Base-by-base conservation (phyloP, 257 asterid species). In the Capsicum pubescens region DNA sequence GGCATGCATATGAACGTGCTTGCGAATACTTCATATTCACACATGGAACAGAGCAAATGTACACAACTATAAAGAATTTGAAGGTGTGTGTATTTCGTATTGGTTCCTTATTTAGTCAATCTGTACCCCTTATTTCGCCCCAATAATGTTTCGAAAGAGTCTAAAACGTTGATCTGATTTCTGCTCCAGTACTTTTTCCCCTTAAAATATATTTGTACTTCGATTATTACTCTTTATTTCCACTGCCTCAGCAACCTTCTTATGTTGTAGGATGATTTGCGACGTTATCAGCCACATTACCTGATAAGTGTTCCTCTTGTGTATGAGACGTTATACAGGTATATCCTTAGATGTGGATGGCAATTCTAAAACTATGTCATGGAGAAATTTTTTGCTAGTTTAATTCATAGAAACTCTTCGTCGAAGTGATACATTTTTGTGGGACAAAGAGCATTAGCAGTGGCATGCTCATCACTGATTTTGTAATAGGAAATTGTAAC, bases 1-100 rank as follows among this genome's bases (percentile, higher is more conserved):
- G 98, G 98, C 99, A 95, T 92, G 99, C 95, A 71, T 95, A 95
- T 83, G 99, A 95, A 85, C 97, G 99, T 78, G 97, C 95, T 48
- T 81, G 89, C 7, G 99, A 95, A 86, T 95, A 95, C 88, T 95
- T 94, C 91, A 92, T 88, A 91, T 93, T 95, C 82, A 89, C 96
- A 3, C 7, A 8, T 86, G 99, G 98, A 82, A 63, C 88, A 79
- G 95, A 95, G 89, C 95, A 95, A 81, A 94, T 92, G 56, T 95
- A 95, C 90, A 94, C 99, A 39, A 88, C 94, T 2, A 88, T 95
- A 44, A 92, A 90, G 87, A 91, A 90, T 82, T 93, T 94, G 83
- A 92, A 84, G 97, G 99, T 93, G 89, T 76, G 63, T 54, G 26
- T 16, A 77, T 71, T 77, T 77, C 21, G 50, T 86, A 85, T 83